Conservation (phyloP, 179 eudicot species). For the Vitellaria paradoxa region DNA sequence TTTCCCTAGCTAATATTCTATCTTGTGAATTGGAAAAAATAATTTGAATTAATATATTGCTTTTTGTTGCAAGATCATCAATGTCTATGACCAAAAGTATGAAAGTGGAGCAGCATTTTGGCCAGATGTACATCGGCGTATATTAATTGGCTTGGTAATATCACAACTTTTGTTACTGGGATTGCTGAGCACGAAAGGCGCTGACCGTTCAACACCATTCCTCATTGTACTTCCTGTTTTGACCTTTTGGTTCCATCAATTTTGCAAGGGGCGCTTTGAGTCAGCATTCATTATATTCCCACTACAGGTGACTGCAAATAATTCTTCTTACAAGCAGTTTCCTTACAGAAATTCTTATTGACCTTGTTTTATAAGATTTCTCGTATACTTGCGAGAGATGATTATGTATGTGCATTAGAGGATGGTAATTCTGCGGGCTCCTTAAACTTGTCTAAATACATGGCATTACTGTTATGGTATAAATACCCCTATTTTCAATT, state of each 20-base stretch:
- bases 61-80: slow-evolving; percentile 62
- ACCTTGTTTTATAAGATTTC: neutral
- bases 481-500: neutral
- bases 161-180: slow-evolving; percentile 80
- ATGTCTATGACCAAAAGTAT: slow-evolving; percentile 80
- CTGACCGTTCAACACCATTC: slow-evolving; percentile 43
- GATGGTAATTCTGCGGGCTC: neutral
- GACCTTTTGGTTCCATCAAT: slow-evolving; percentile 77
- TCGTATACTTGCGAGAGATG: neutral
- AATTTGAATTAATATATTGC: slow-evolving; percentile 4
- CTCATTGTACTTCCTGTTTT: slow-evolving; percentile 68
- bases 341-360: neutral
- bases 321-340: neutral
- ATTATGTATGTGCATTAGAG: neutral
- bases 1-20: neutral
- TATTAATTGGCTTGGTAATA: slow-evolving; percentile 61
- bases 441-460: neutral
- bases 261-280: slow-evolving; percentile 90
- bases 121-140: slow-evolving; percentile 92
- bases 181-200: slow-evolving; percentile 65
- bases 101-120: slow-evolving; percentile 90
- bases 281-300: slow-evolving; percentile 71
- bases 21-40: neutral
- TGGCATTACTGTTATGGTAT: neutral
- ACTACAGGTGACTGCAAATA: slow-evolving; percentile 54